A percentile compares a stretch with the other conserved stretches of the same genome.
Conservation (phyloP, 331 rosid species). For the Malus hybrid region DNA sequence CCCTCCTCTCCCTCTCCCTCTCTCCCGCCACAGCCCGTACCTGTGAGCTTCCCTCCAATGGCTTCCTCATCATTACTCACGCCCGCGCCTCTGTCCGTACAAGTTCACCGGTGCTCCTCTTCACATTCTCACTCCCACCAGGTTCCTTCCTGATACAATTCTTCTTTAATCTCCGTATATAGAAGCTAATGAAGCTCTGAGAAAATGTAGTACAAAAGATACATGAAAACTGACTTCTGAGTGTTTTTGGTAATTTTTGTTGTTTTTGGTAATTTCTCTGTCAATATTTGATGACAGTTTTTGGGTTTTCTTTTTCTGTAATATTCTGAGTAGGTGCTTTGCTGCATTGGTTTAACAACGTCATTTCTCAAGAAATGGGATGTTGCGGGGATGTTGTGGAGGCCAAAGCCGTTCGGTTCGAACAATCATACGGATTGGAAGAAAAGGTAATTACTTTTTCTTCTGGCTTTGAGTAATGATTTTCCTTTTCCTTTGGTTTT, state of each 20-base stretch:
- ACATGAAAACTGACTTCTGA: neutral
- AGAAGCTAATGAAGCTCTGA: neutral
- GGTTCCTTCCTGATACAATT: conserved; percentile 10
- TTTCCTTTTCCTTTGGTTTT: neutral
- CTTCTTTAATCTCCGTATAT: neutral
- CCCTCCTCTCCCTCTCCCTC: neutral
- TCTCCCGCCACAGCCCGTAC: conserved; percentile 45
- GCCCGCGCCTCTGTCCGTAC: conserved; percentile 20
- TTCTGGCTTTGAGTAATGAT: neutral
- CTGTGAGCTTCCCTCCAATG: conserved; percentile 13
- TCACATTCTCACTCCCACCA: conserved; percentile 9
- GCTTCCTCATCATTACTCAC: conserved; percentile 15
- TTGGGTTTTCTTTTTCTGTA: neutral
- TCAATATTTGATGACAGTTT: neutral
- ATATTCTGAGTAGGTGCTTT: neutral
- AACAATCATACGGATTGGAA: conserved; percentile 19
- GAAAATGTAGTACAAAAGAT: neutral
- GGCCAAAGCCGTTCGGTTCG: conserved; percentile 23
- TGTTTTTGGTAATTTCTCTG: no score
- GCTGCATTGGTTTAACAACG: conserved; percentile 10
- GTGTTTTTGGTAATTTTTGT: neutral
- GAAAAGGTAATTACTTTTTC: conserved; percentile 32
- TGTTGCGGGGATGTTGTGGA: conserved; percentile 10
- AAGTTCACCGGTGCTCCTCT: conserved; percentile 6
- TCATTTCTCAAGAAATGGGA: conserved; percentile 21